Evolutionary conservation across 495 filamentous ascomycete species (phyloP).

Genomic region (Talaromyces stipitatus): DNA sequence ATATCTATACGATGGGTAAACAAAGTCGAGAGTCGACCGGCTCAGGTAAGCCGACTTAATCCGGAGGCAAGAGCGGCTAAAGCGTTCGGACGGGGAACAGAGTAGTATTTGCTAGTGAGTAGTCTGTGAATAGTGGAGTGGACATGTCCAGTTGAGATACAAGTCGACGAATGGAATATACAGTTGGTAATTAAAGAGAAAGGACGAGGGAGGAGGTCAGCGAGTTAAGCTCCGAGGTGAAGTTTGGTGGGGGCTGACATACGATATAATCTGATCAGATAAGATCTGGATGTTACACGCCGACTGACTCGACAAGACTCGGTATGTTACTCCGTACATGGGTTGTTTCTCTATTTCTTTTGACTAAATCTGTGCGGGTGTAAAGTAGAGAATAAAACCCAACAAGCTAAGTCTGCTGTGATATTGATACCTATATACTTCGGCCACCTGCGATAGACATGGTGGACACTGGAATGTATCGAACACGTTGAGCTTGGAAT

Average conservation of each 20-base stretch:
- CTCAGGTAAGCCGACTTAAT: background rate
- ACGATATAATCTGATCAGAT: slow-evolving; percentile 3
- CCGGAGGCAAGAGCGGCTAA: slow-evolving; percentile 1
- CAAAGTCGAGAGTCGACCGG: background rate
- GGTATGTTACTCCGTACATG: too few species aligned
- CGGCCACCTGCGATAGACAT: background rate
- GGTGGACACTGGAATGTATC: background rate
- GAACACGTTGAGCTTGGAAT: background rate
- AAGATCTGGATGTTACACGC: slow-evolving; percentile 1
- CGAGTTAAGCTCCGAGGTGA: background rate
- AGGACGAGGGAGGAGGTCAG: background rate
- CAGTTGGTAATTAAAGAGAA: background rate
- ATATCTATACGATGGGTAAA: background rate
- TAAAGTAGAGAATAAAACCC: too few species aligned
- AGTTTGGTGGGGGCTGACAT: background rate
- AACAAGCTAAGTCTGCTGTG: too few species aligned
- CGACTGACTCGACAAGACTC: background rate
- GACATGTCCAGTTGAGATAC: background rate
- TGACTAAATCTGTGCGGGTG: too few species aligned
- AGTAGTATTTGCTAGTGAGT: background rate
- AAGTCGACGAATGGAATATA: too few species aligned
- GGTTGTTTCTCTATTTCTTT: too few species aligned
- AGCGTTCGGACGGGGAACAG: background rate
- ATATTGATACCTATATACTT: too few species aligned
- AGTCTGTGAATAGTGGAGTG: background rate